Evolutionary conservation across 23 red algal species (phyloP).

Genomic region (Agarophyton chilense): DNA sequence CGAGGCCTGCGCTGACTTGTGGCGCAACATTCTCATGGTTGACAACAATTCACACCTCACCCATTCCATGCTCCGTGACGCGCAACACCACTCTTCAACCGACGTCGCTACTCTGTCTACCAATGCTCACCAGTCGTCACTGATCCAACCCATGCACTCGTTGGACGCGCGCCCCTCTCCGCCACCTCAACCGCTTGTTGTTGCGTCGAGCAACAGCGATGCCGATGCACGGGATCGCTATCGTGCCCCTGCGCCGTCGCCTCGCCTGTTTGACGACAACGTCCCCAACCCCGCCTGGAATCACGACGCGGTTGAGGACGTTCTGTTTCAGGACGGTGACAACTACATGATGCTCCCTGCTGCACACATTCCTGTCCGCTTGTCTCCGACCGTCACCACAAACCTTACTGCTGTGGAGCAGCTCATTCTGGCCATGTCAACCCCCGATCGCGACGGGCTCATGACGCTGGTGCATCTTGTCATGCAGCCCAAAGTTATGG

Average conservation of each 20-base stretch:
- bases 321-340: constrained; percentile 21
- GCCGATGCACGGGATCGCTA: not conserved
- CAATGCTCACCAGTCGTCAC: not conserved
- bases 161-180: not conserved
- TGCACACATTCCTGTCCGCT: not conserved
- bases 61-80: not conserved
- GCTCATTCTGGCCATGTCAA: constrained; percentile 2
- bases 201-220: not conserved
- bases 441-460: constrained; percentile 24
- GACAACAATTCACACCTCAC: no score
- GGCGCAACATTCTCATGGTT: constrained; percentile 26
- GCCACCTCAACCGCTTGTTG: not conserved
- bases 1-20: constrained; percentile 29
- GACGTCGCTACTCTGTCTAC: not conserved
- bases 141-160: not conserved
- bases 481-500: not conserved
- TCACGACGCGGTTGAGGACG: constrained; percentile 5
- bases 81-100: not conserved
- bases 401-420: not conserved
- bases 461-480: constrained; percentile 3
- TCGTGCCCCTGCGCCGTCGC: not conserved
- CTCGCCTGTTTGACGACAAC: constrained; percentile 1
- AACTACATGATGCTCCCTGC: not conserved
- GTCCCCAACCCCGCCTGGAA: constrained; percentile 3
- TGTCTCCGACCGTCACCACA: not conserved